A percentile compares a stretch with the other conserved stretches of the same genome.
Evolutionary conservation across 306 rosid species (phyloP).

Genomic region (Vigna radiata): DNA sequence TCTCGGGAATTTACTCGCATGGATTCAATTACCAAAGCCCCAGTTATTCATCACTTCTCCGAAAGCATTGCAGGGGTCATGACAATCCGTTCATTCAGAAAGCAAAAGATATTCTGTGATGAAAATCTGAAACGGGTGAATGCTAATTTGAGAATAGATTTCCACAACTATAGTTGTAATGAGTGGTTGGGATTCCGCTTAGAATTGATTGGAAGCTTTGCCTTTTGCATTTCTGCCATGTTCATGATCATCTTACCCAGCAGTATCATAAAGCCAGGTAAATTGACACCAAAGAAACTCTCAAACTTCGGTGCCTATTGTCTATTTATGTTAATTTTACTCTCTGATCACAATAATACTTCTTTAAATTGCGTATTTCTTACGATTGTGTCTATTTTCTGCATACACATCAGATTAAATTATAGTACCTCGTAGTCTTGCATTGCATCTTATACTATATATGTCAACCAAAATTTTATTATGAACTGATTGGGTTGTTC

Average conservation of each 20-base stretch:
- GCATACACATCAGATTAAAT: background rate
- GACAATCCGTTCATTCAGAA: slow-evolving; percentile 76
- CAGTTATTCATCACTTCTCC: slow-evolving; percentile 82
- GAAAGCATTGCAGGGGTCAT: slow-evolving; percentile 82
- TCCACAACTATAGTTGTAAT: slow-evolving; percentile 76
- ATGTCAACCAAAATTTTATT: background rate
- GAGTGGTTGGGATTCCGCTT: slow-evolving; percentile 83
- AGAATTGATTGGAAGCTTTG: slow-evolving; percentile 71
- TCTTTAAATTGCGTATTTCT: background rate
- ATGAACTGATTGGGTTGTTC: slow-evolving; percentile 30
- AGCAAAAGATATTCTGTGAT: slow-evolving; percentile 53
- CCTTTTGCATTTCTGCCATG: slow-evolving; percentile 67
- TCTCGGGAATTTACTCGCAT: slow-evolving; percentile 83
- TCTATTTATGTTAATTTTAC: background rate
- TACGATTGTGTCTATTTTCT: background rate
- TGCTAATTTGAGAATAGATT: slow-evolving; percentile 73
- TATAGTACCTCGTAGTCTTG: slow-evolving; percentile 28
- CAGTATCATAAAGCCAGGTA: slow-evolving; percentile 76
- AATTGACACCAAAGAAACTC: background rate
- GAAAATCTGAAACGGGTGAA: slow-evolving; percentile 71
- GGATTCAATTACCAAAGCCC: slow-evolving; percentile 84
- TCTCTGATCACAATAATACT: background rate
- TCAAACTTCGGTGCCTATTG: background rate
- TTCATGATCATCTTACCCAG: slow-evolving; percentile 82
- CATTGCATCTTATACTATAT: background rate